These are phyloP conservation scores for Plenodomus lindquistii DNA, from an alignment of 2,329 filamentous ascomycete species.

Conservation along the genomic window DNA sequence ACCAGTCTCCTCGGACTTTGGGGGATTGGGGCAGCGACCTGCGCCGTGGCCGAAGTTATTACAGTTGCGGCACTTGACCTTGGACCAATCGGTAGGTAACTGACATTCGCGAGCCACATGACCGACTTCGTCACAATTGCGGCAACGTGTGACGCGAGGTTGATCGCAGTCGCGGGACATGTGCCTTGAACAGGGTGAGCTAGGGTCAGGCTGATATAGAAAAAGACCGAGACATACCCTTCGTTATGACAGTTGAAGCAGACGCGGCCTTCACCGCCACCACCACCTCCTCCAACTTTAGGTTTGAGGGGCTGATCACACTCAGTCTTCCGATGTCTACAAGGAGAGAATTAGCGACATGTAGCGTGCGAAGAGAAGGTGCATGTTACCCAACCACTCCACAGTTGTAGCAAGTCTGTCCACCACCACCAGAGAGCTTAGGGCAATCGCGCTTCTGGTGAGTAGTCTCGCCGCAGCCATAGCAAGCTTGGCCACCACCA, in stretches of 20 bases:
- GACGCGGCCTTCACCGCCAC: constrained; percentile 15
- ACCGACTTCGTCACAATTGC: constrained; percentile 67
- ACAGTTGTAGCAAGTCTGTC: constrained; percentile 38
- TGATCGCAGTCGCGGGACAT: constrained; percentile 32
- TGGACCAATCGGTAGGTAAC: constrained; percentile 61
- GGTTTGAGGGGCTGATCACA: constrained; percentile 27
- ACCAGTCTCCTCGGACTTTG: constrained; percentile 23
- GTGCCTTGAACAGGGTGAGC: no score
- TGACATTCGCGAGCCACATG: constrained; percentile 59
- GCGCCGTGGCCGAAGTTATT: constrained; percentile 49
- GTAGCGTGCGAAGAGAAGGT: not conserved
- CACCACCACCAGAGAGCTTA: constrained; percentile 8
- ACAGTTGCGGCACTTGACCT: constrained; percentile 64
- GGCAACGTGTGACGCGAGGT: constrained; percentile 47
- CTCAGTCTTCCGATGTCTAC: constrained; percentile 26
- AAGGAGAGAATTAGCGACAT: constrained; percentile 1
- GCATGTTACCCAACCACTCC: constrained; percentile 25
- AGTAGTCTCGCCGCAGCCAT: constrained; percentile 23
- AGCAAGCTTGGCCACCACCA: constrained; percentile 12
- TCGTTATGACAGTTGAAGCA: constrained; percentile 34
- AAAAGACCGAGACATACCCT: no score
- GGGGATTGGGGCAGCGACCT: constrained; percentile 46
- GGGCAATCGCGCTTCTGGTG: constrained; percentile 30
- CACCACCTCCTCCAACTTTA: constrained; percentile 9
- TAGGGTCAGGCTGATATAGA: no score